phyloP scores from a whole-genome alignment of 805 yeast species.

The Zygosaccharomyces pseudorouxii region DNA sequence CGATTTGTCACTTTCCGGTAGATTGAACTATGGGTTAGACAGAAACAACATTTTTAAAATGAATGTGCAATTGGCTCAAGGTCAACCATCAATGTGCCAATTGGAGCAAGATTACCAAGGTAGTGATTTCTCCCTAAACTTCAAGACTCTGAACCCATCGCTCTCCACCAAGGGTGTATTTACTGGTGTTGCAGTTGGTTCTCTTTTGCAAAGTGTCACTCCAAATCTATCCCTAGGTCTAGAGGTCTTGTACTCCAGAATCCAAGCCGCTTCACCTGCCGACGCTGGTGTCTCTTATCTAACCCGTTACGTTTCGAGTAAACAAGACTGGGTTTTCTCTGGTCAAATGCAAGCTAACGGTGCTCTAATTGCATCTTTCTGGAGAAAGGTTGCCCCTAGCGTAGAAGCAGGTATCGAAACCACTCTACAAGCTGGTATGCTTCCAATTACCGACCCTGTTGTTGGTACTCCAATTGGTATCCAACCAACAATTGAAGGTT shows the following conservation, averaged over 20 bases:
- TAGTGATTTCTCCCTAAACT: conserved; percentile 77
- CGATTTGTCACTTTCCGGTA: conserved; percentile 78
- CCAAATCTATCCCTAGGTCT: conserved; percentile 82
- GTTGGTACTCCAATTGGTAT: conserved; percentile 76
- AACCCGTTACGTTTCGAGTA: conserved; percentile 72
- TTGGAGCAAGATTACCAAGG: conserved; percentile 95
- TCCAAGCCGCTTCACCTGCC: conserved; percentile 71
- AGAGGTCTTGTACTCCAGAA: conserved; percentile 78
- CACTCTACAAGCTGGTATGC: conserved; percentile 68
- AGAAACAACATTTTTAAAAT: conserved; percentile 72
- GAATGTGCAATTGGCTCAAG: conserved; percentile 80
- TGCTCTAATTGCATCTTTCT: conserved; percentile 80
- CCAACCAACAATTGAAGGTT: conserved; percentile 83
- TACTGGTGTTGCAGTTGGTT: conserved; percentile 89
- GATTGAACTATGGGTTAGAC: conserved; percentile 89
- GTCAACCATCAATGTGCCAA: conserved; percentile 91
- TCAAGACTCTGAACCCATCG: conserved; percentile 89
- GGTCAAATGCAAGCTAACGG: conserved; percentile 95
- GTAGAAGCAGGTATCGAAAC: conserved; percentile 95
- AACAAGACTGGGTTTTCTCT: conserved; percentile 84
- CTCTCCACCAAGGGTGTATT: conserved; percentile 57
- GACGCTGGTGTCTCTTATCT: conserved; percentile 88
- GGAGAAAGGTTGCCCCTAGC: conserved; percentile 88
- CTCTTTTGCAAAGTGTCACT: conserved; percentile 84
- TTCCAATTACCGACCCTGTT: conserved; percentile 68